A percentile compares a stretch with the other conserved stretches of the same genome.
Conservation (phyloP, 176 grass and related monocot genomes). For the Miscanthus lutarioriparius region DNA sequence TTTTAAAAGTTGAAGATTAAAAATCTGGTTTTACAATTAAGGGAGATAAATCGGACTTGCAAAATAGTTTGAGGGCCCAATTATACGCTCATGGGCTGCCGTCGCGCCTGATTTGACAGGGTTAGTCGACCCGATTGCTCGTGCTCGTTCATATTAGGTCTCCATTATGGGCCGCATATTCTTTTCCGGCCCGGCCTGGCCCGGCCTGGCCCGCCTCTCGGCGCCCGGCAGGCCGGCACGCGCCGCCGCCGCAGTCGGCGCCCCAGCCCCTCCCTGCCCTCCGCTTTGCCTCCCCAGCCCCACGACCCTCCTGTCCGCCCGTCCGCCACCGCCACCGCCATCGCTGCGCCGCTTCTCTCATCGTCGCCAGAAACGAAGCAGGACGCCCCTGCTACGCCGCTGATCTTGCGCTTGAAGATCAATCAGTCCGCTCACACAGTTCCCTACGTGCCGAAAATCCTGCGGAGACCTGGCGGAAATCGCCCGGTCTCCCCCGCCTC, state of each 20-base stretch:
- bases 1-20: no score
- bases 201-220: not conserved
- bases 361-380: not conserved
- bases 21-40: no score
- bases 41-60: no score
- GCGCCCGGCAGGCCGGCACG: conserved; percentile 9
- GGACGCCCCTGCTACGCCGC: not conserved
- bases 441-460: not conserved
- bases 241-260: conserved; percentile 12
- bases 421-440: not conserved
- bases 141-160: no score
- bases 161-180: not conserved
- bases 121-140: not conserved
- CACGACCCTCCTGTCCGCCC: not conserved
- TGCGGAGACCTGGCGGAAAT: conserved; percentile 1
- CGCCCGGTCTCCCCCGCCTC: not conserved
- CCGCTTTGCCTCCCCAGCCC: conserved; percentile 9
- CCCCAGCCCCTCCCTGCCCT: conserved; percentile 2
- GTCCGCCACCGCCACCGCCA: not conserved
- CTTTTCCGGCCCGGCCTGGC: not conserved
- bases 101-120: no score
- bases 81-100: not conserved
- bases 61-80: no score
- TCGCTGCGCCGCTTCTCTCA: not conserved
- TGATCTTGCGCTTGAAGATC: not conserved